phyloP scores from a whole-genome alignment of 176 grass and related monocot genomes.

The barley (Hordeum vulgare) region DNA sequence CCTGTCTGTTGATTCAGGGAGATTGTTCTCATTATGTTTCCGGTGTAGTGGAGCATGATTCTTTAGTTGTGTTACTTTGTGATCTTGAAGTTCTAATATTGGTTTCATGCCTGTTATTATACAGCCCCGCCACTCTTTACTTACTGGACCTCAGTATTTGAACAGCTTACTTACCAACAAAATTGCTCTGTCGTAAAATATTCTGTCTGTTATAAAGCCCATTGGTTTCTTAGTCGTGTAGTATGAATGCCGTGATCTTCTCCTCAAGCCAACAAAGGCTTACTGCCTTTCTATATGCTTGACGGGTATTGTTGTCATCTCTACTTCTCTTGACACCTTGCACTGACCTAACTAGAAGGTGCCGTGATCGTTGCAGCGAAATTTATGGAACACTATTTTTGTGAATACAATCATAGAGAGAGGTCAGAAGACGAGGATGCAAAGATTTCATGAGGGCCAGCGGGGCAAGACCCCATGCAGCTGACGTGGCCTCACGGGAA shows the following conservation, averaged over 20 bases:
- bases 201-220: background rate
- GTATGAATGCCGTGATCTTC: background rate
- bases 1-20: slow-evolving; percentile 25
- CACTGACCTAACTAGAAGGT: background rate
- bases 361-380: background rate
- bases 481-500: background rate
- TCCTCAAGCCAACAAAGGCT: slow-evolving; percentile 1
- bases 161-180: background rate
- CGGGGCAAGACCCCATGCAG: background rate
- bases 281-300: background rate
- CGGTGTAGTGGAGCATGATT: slow-evolving; percentile 19
- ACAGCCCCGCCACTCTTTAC: background rate
- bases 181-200: background rate
- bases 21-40: slow-evolving; percentile 8
- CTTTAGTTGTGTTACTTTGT: slow-evolving; percentile 18
- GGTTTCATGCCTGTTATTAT: slow-evolving; percentile 3
- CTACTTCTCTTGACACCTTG: background rate
- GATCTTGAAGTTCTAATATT: slow-evolving; percentile 13
- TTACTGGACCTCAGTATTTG: background rate
- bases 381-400: background rate
- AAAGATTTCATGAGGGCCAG: background rate
- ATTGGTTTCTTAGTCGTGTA: background rate
- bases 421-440: background rate
- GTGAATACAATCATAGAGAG: background rate
- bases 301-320: background rate